Conservation (phyloP, 257 asterid species). For the Penstemon davidsonii region DNA sequence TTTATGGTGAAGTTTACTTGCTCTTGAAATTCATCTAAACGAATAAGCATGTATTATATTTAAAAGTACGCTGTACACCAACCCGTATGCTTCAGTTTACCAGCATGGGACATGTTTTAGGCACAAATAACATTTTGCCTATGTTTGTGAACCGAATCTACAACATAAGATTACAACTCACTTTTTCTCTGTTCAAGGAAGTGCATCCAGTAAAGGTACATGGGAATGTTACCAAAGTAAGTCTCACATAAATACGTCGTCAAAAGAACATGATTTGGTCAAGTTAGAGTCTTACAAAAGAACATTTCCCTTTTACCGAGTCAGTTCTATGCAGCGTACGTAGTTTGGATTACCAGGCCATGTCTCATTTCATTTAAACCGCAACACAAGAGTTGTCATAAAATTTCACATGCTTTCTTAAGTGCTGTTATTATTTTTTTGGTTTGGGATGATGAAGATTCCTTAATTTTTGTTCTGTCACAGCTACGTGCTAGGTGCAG, state of each 20-base stretch:
- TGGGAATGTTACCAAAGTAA: too few relatives aligned
- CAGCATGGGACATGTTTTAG: neutral
- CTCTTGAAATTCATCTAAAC: constrained; percentile 13
- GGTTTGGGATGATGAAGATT: constrained; percentile 15
- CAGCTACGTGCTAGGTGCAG: constrained; percentile 90
- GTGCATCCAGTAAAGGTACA: too few relatives aligned
- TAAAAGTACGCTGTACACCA: constrained; percentile 6
- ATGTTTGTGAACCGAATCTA: neutral
- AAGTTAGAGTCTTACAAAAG: neutral
- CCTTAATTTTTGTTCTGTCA: constrained; percentile 20
- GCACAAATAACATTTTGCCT: neutral
- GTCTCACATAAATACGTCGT: too few relatives aligned
- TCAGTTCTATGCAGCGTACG: neutral
- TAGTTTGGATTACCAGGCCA: constrained; percentile 7
- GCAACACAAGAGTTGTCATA: neutral
- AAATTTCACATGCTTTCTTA: neutral
- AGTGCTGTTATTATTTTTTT: neutral
- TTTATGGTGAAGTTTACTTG: constrained; percentile 15
- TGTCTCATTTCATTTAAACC: constrained; percentile 4
- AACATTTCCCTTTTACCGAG: too few relatives aligned
- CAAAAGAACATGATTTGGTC: neutral
- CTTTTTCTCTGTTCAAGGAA: too few relatives aligned
- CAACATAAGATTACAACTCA: neutral
- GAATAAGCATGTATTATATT: constrained; percentile 18
- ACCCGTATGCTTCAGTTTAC: neutral